Evolutionary conservation across 176 grass and related monocot species (phyloP).

Genomic region (Tillandsia leiboldiana): DNA sequence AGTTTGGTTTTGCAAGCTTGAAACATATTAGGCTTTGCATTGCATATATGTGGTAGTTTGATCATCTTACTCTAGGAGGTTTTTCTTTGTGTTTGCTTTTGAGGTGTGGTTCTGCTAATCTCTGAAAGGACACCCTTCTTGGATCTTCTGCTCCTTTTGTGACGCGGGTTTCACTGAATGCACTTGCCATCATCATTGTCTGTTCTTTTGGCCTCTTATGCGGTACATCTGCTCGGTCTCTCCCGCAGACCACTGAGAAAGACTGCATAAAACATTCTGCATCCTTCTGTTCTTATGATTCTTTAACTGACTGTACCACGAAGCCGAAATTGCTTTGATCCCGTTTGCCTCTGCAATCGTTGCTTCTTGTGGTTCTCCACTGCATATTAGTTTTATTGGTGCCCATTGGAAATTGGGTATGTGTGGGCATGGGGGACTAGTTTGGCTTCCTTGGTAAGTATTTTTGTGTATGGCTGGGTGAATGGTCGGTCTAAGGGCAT

Average conservation of each 20-base stretch:
- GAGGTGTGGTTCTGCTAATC: slow-evolving; percentile 10
- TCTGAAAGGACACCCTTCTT: slow-evolving; percentile 8
- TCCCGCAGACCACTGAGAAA: neutral
- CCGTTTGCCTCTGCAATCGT: too few species aligned
- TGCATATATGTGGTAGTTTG: neutral
- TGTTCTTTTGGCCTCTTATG: neutral
- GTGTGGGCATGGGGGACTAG: too few species aligned
- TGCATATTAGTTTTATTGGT: too few species aligned
- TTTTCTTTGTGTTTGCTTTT: slow-evolving; percentile 1
- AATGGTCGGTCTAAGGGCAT: too few species aligned
- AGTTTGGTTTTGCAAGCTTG: neutral
- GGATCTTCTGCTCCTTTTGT: slow-evolving; percentile 9
- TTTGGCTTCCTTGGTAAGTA: too few species aligned
- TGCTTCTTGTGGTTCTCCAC: too few species aligned
- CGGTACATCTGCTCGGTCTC: neutral
- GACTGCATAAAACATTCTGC: too few species aligned
- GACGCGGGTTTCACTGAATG: slow-evolving; percentile 3
- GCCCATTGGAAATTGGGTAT: too few species aligned
- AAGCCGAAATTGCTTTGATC: too few species aligned
- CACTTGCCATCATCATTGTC: slow-evolving; percentile 2
- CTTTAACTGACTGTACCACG: too few species aligned
- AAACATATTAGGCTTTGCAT: neutral
- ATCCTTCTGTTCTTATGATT: too few species aligned
- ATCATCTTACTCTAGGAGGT: slow-evolving; percentile 5
- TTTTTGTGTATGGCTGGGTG: too few species aligned